These are phyloP conservation scores for Flueggea neowawraea DNA, from an alignment of 441 rosid genomes.

Conservation along the genomic window DNA sequence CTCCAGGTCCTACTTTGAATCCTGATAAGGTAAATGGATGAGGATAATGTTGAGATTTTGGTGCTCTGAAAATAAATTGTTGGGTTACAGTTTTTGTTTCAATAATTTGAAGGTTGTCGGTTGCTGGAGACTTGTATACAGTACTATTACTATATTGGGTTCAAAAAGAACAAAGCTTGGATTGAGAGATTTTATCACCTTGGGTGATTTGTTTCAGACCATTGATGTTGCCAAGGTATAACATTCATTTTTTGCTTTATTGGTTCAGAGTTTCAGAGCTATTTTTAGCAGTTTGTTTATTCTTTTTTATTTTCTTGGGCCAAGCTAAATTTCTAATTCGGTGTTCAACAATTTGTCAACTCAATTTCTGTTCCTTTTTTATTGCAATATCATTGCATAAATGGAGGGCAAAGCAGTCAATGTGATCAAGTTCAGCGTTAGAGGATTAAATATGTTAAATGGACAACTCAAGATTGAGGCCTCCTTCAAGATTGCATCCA, in stretches of 20 bases:
- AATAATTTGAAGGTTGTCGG: slow-evolving; percentile 53
- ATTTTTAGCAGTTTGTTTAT: not conserved
- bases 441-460: slow-evolving; percentile 60
- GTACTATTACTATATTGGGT: slow-evolving; percentile 72
- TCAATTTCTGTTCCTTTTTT: no score
- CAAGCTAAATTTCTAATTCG: no score
- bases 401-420: slow-evolving; percentile 88
- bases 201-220: slow-evolving; percentile 69
- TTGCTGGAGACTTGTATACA: slow-evolving; percentile 77
- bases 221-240: slow-evolving; percentile 69
- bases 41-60: no score
- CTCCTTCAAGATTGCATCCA: slow-evolving; percentile 63
- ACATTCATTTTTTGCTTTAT: not conserved
- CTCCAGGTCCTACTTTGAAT: slow-evolving; percentile 56
- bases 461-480: slow-evolving; percentile 77
- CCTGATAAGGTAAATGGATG: slow-evolving; percentile 45
- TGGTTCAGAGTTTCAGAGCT: not conserved
- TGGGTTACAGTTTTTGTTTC: slow-evolving; percentile 10
- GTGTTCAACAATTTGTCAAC: no score
- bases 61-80: no score
- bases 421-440: slow-evolving; percentile 74
- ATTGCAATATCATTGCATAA: slow-evolving; percentile 25
- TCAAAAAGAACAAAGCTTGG: slow-evolving; percentile 83
- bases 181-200: slow-evolving; percentile 71
- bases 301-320: not conserved